Evolutionary conservation across 2,329 filamentous ascomycete genomes (phyloP), one percentile per base, ranked within the genome.

Genomic region (Thermothelomyces thermophilus): DNA sequence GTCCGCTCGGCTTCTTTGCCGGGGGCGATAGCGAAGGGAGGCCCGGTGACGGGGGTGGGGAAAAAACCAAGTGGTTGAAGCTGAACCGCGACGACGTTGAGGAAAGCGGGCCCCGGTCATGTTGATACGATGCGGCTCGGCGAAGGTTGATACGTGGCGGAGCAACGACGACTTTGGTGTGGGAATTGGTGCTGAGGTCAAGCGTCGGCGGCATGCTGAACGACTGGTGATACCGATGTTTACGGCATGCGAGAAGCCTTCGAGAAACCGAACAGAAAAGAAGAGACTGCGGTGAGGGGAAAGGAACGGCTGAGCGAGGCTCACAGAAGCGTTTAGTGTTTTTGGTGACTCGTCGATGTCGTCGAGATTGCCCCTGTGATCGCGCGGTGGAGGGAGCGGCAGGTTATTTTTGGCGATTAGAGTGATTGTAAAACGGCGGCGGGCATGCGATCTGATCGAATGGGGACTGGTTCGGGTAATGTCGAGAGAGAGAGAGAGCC

Each of bases 11-110:
- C 66, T 84, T 82, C 61, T 82, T 77, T 61, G 80, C 79, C 54
- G 82, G 76, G 13, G 82, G 82, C 31, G 85, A 71, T 46, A 86
- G 73, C 13, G 80, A 82, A 11, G 84, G 87, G 43, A 90, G 76
- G 55, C 80, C 79, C 2, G 84, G 86, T 2, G 83, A 91, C 30
- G 78, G 77, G 3, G 84, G 83, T 22, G 84, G 86, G 1, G 75
- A 75, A 65, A 80, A 83, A 58, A 83, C 70, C 34, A 87, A 74
- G 55, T 86, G 80, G 60, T 83, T 83, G 67, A 85, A 82, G 65
- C 70, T 80, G 66, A 83, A 83, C 41, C 79, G 71, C 16, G 80
- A 81, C 30, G 75, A 83, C 22, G 74, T 83, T 43, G 79, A 79
- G 20, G 79, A 83, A 9, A 78, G 61, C 6, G 77, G 75, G 1